phyloP scores from a whole-genome alignment of 331 rosid species.

The Quercus tomentella region DNA sequence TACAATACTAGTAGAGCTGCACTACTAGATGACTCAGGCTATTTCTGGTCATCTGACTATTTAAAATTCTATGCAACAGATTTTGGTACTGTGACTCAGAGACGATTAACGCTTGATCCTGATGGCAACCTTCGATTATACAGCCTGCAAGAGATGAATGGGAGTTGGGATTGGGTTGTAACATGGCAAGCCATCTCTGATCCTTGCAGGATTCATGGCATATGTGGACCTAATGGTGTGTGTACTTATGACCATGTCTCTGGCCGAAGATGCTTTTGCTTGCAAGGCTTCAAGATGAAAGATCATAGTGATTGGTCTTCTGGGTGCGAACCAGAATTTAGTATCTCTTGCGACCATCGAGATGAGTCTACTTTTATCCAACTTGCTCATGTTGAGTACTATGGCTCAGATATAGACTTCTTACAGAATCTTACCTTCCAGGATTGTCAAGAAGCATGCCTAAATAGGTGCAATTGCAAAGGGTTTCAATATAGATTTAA shows the following conservation, averaged over 20 bases:
- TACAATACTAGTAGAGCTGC: slow-evolving; percentile 37
- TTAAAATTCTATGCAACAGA: slow-evolving; percentile 6
- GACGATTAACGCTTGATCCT: slow-evolving; percentile 26
- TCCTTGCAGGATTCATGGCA: slow-evolving; percentile 32
- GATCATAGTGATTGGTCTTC: slow-evolving; percentile 32
- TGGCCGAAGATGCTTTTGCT: slow-evolving; percentile 41
- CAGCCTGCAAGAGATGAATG: slow-evolving; percentile 12
- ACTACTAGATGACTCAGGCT: slow-evolving; percentile 18
- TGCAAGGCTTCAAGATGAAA: slow-evolving; percentile 36
- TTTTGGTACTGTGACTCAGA: background rate
- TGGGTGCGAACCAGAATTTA: slow-evolving; percentile 40
- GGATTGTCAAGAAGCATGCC: slow-evolving; percentile 27
- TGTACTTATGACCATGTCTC: slow-evolving; percentile 18
- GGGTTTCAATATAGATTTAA: slow-evolving; percentile 38
- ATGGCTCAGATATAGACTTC: slow-evolving; percentile 24
- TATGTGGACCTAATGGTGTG: slow-evolving; percentile 46
- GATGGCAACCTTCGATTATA: slow-evolving; percentile 41
- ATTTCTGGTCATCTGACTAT: slow-evolving; percentile 33
- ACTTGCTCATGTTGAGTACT: slow-evolving; percentile 18
- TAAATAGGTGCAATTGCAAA: slow-evolving; percentile 32
- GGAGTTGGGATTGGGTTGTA: slow-evolving; percentile 13
- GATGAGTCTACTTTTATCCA: slow-evolving; percentile 17
- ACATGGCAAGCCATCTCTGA: slow-evolving; percentile 16
- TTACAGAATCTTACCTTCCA: slow-evolving; percentile 18
- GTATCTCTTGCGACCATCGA: slow-evolving; percentile 7